Base-by-base conservation (phyloP, 2,329 filamentous ascomycete genomes). In the Botrytis galanthina region DNA sequence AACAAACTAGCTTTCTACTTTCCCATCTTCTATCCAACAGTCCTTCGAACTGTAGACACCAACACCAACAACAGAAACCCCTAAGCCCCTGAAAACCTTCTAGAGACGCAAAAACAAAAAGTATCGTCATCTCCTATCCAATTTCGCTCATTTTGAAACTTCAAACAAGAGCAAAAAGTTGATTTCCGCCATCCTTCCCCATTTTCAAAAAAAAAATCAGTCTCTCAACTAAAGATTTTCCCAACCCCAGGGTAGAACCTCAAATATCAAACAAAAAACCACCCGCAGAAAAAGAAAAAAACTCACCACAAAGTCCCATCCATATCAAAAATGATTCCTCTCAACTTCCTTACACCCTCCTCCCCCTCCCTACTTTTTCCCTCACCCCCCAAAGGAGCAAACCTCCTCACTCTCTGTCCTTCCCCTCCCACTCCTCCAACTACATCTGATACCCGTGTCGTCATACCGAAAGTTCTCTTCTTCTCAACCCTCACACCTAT, bases 291-390 rank as follows among this genome's bases (percentile, higher is more conserved):
- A 42, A 42, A 42, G 14, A 1, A 18, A 29, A 29, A 57, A 57
- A 85, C 90, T 84, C 83, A 97, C 95, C 92, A 98, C 74, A 98
- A 83, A 37, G 95, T 99, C 5, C 95, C 95, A 82, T 99, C 95
- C 76, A 99, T 93, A 83, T 99, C 95, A 83, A 98, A 98, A 22
- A 98, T 86, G 2, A 92, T 83, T 5, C 90, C 90, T 74, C 85
- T 85, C 42, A 92, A 82, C 73, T 80, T 84, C 2, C 87, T 87
- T 35, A 73, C 57, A 14, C 81, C 78, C 14, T 54, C 32, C 6
- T 7, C 46, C 22, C 66, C 60, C 29, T 29, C 66, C 20, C 44
- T 22, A 46, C 44, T 46, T 20, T 57, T 35, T 14, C 3, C 60
- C 10, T 81, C 82, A 32, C 81, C 79, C 73, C 83, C 84, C 67